A percentile compares a stretch with the other conserved stretches of the same genome.
phyloP scores from a whole-genome alignment of 2,329 filamentous ascomycete species.

The Scolecobasidium constrictum region DNA sequence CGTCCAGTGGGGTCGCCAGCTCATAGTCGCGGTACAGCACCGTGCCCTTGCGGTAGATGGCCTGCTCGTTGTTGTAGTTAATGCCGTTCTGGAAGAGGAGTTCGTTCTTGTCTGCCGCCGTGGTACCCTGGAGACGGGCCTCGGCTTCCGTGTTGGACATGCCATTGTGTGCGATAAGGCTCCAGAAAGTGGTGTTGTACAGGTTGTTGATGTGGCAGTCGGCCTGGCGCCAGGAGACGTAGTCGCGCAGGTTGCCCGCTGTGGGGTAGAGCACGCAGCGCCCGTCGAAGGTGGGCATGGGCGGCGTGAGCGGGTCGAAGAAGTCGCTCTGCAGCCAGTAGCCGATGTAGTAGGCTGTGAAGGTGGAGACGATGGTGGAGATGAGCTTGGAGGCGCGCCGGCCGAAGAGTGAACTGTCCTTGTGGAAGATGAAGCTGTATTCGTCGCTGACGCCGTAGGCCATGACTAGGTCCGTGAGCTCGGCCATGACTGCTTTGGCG shows the following conservation, averaged over 20 bases:
- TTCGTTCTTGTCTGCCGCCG: conserved; percentile 87
- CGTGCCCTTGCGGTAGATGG: conserved; percentile 89
- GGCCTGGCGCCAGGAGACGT: conserved; percentile 93
- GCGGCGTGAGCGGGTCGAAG: conserved; percentile 56
- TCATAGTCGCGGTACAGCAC: conserved; percentile 63
- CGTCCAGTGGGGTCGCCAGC: background rate
- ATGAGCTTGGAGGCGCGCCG: conserved; percentile 79
- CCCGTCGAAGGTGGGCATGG: conserved; percentile 85
- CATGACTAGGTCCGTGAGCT: conserved; percentile 74
- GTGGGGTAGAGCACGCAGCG: conserved; percentile 84
- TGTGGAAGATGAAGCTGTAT: conserved; percentile 86
- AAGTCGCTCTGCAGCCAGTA: conserved; percentile 67
- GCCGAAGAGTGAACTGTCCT: conserved; percentile 72
- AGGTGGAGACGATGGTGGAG: conserved; percentile 83
- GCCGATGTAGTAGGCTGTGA: conserved; percentile 82
- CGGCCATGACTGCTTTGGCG: conserved; percentile 71
- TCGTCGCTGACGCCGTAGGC: conserved; percentile 95
- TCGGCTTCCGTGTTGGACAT: background rate
- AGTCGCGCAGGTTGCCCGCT: conserved; percentile 74
- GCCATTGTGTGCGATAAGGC: conserved; percentile 53
- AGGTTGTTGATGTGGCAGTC: conserved; percentile 99
- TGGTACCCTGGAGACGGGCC: conserved; percentile 51
- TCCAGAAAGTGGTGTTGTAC: conserved; percentile 97
- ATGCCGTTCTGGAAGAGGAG: conserved; percentile 85
- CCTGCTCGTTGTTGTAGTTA: conserved; percentile 95